Evolutionary conservation across 2,329 filamentous ascomycete genomes (phyloP).

Genomic region (Nigrospora sphaerica): DNA sequence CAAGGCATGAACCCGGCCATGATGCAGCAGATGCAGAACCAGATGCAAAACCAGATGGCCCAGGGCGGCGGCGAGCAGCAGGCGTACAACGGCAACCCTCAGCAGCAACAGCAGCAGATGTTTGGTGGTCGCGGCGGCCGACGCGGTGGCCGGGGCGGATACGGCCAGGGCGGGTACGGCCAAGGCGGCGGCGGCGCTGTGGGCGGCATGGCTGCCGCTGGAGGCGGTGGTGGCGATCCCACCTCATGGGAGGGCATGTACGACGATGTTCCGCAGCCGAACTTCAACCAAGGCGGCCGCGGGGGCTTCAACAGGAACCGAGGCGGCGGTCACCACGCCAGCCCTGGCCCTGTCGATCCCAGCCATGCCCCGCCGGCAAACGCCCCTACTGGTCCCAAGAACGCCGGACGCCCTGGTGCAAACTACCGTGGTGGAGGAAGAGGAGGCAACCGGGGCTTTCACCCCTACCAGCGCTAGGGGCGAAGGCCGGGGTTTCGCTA

Average conservation of each 20-base stretch:
- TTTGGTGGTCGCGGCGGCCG: conserved; percentile 15
- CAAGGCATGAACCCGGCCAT: conserved; percentile 42
- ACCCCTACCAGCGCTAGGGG: conserved; percentile 53
- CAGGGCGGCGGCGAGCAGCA: conserved; percentile 21
- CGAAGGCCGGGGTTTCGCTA: not conserved
- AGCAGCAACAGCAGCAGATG: conserved; percentile 10
- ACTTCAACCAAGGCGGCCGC: conserved; percentile 44
- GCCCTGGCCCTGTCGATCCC: conserved; percentile 38
- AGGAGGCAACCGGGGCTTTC: conserved; percentile 67
- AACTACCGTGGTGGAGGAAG: conserved; percentile 90
- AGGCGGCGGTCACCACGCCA: conserved; percentile 24
- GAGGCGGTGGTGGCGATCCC: conserved; percentile 53
- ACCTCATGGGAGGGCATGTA: conserved; percentile 98
- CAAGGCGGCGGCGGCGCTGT: conserved; percentile 26
- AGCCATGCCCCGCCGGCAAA: conserved; percentile 63
- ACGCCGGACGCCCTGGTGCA: conserved; percentile 81
- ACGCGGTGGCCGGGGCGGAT: conserved; percentile 15
- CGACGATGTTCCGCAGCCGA: conserved; percentile 84
- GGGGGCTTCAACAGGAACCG: conserved; percentile 30
- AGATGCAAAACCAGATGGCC: conserved; percentile 24
- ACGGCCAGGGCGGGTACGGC: conserved; percentile 26
- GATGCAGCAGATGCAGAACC: conserved; percentile 37
- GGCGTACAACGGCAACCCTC: conserved; percentile 14
- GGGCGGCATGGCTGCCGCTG: conserved; percentile 21
- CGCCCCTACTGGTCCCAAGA: conserved; percentile 92